Conservation (phyloP, 2,329 filamentous ascomycete genomes). For the Aureobasidium sp. region DNA sequence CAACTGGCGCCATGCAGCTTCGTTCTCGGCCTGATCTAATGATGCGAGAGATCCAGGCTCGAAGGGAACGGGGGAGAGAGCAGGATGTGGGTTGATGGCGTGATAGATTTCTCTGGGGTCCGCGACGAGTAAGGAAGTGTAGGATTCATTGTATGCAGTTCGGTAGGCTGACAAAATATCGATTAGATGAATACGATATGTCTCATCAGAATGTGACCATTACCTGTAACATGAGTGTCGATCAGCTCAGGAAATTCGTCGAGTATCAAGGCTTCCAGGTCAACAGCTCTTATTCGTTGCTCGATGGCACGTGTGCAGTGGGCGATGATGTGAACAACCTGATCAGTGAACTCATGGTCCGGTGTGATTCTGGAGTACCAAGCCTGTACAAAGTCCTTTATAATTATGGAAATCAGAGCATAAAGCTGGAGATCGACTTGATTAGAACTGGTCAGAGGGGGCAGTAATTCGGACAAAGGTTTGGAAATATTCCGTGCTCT, state of each 20-base stretch:
- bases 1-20: conserved; percentile 77
- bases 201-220: neutral
- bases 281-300: conserved; percentile 73
- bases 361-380: conserved; percentile 94
- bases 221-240: conserved; percentile 73
- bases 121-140: conserved; percentile 53
- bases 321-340: conserved; percentile 83
- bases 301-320: conserved; percentile 86
- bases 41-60: conserved; percentile 41
- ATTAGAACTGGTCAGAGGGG: conserved; percentile 88
- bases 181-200: neutral
- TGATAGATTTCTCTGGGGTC: conserved; percentile 71
- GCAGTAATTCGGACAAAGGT: conserved; percentile 74
- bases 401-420: conserved; percentile 79
- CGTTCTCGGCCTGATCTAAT: conserved; percentile 60
- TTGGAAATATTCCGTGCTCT: conserved; percentile 51
- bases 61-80: conserved; percentile 68
- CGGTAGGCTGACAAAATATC: conserved; percentile 57
- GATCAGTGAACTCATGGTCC: conserved; percentile 79
- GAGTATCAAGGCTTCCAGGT: conserved; percentile 73
- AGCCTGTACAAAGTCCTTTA: conserved; percentile 81
- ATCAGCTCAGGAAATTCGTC: conserved; percentile 83
- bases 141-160: conserved; percentile 53
- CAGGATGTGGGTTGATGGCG: conserved; percentile 71
- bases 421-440: conserved; percentile 91